Conservation (phyloP, 495 filamentous ascomycete genomes). For the Lasiosphaeria hispida region DNA sequence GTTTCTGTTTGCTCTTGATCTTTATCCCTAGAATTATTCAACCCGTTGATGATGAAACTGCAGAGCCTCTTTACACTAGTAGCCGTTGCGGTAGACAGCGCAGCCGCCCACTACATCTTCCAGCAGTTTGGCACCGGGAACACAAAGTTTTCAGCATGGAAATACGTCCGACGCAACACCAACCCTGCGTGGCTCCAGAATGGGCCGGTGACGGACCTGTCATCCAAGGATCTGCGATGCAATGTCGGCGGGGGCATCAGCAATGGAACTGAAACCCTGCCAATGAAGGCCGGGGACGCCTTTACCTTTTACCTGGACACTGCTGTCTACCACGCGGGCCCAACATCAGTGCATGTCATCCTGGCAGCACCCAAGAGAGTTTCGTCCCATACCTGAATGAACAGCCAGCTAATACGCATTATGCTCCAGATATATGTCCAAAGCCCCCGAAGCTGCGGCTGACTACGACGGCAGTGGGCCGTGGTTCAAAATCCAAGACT, state of each 20-base stretch:
- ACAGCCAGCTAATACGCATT: too few relatives aligned
- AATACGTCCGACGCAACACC: slow-evolving; percentile 53
- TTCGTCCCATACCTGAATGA: background rate
- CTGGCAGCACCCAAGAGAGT: too few relatives aligned
- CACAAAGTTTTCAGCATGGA: slow-evolving; percentile 42
- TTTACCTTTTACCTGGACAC: slow-evolving; percentile 47
- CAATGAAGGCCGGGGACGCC: slow-evolving; percentile 49
- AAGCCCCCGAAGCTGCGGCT: slow-evolving; percentile 39
- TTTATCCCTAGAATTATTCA: too few relatives aligned
- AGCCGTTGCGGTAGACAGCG: slow-evolving; percentile 31
- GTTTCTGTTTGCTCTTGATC: too few relatives aligned
- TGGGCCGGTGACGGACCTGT: slow-evolving; percentile 54
- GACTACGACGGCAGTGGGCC: slow-evolving; percentile 49
- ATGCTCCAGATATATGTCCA: slow-evolving; percentile 51
- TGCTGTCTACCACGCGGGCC: slow-evolving; percentile 33
- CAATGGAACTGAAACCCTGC: slow-evolving; percentile 44
- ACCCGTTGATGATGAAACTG: too few relatives aligned
- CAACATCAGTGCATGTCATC: slow-evolving; percentile 3
- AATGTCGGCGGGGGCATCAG: slow-evolving; percentile 54
- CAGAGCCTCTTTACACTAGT: too few relatives aligned
- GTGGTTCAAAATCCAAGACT: slow-evolving; percentile 54
- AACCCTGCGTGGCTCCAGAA: slow-evolving; percentile 49
- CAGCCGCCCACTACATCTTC: slow-evolving; percentile 49
- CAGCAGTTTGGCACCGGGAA: slow-evolving; percentile 46
- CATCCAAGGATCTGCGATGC: slow-evolving; percentile 55